Conservation (phyloP, 805 yeast species). For the Kockiozyma suomiensis region DNA sequence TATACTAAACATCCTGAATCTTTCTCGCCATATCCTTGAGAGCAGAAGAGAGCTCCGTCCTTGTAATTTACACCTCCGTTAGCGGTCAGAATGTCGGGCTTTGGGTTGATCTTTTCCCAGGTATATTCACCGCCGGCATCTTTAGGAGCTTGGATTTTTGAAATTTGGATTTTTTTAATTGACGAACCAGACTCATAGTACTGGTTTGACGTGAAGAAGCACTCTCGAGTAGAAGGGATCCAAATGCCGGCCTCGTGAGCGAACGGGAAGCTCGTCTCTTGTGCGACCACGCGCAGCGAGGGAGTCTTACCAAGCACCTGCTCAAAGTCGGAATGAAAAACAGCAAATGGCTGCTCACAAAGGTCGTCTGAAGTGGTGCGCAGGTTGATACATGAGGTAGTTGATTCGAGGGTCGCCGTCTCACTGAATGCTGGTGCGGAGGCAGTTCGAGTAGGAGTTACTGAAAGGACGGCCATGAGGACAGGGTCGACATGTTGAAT, state of each 20-base stretch:
- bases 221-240: slow-evolving; percentile 36
- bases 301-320: slow-evolving; percentile 31
- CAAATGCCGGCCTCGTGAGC: slow-evolving; percentile 42
- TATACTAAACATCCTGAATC: slow-evolving; percentile 32
- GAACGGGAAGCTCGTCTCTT: slow-evolving; percentile 32
- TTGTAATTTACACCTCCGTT: slow-evolving; percentile 39
- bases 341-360: slow-evolving; percentile 30
- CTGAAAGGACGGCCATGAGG: slow-evolving; percentile 9
- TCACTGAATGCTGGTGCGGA: slow-evolving; percentile 2
- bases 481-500: slow-evolving; percentile 7
- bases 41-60: slow-evolving; percentile 37
- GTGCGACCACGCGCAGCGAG: slow-evolving; percentile 31
- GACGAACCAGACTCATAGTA: slow-evolving; percentile 13
- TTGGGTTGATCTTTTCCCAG: slow-evolving; percentile 34
- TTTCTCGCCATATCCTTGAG: slow-evolving; percentile 35
- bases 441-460: slow-evolving; percentile 3
- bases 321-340: slow-evolving; percentile 30
- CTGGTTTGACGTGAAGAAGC: slow-evolving; percentile 40
- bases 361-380: slow-evolving; percentile 2
- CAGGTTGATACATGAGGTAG: slow-evolving; percentile 1
- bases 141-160: slow-evolving; percentile 22
- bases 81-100: slow-evolving; percentile 33
- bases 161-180: slow-evolving; percentile 9
- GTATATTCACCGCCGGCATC: slow-evolving; percentile 18
- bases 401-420: neutral